Evolutionary conservation across 2,329 filamentous ascomycete species (phyloP).

Genomic region (Gaeumannomyces sp.): DNA sequence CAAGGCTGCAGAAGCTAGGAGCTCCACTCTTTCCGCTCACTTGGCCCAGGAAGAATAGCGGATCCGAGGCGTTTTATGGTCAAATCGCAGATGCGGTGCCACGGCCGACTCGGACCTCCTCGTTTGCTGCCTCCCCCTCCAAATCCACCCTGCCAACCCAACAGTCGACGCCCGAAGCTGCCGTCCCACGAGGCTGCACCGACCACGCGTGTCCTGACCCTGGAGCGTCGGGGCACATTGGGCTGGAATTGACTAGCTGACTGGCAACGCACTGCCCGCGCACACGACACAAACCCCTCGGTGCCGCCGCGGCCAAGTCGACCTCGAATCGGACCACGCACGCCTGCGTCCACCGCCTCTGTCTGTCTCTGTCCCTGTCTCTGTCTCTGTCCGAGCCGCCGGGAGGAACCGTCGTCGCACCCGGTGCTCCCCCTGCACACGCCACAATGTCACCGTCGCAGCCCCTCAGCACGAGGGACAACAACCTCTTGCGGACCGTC

Average conservation of each 20-base stretch:
- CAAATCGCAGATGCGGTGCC: not conserved
- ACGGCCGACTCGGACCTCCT: not conserved
- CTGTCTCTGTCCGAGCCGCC: not conserved
- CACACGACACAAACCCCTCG: not conserved
- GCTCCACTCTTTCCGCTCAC: not conserved
- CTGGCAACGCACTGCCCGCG: no score
- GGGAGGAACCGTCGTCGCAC: not conserved
- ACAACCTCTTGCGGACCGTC: conserved; percentile 86
- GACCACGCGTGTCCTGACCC: not conserved
- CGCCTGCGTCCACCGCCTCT: not conserved
- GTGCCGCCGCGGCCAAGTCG: not conserved
- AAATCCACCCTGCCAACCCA: not conserved
- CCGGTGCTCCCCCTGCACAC: not conserved
- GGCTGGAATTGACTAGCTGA: not conserved
- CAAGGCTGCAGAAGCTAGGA: not conserved
- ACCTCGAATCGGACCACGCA: no score
- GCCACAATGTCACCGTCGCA: conserved; percentile 54
- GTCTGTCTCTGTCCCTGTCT: not conserved
- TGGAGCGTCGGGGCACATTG: not conserved
- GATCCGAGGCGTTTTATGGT: not conserved
- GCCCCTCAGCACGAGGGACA: conserved; percentile 78
- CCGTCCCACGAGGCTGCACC: not conserved
- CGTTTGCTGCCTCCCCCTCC: not conserved
- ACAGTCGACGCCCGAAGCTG: not conserved
- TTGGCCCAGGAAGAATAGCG: no score